Base-by-base conservation (phyloP, 495 filamentous ascomycete species). In the Talaromyces liani region DNA sequence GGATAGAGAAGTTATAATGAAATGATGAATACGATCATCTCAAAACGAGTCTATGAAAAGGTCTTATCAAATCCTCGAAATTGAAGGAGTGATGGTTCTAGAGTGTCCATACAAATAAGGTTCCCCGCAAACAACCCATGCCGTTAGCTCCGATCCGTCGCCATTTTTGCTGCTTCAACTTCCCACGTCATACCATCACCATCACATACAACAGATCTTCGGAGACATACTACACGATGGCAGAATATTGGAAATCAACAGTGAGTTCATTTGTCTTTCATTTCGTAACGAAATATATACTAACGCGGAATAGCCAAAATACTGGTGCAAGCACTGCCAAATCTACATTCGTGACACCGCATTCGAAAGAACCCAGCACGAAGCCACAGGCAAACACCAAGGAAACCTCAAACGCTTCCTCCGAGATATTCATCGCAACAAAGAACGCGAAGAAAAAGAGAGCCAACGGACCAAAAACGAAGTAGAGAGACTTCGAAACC, bases 221-320 rank as follows among this genome's bases (percentile, higher is more conserved):
- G 4, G 27, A 27, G 27, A 39, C 22, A 41, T 41, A 55, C 3
- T 20, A 31, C 29, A 51, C 3, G 53, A 98, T 98, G 94, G 87
- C 94, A 1, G 95, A 97, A 84, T 93, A 97, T 75, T 98, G 94
- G 94, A 98, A 98, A 77, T 98, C 94, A 24, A 94, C 92, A n/a
- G 85, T 85, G 71, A 71, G 83, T 74, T 57, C 36, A 3, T 25
- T 22, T 22, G 3, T 58, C 69, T 53, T 70, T 36, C 10, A 20
- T 53, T 9, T n/a, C 39, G 58, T 65, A 55, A 60, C 20, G 10
- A 49, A 9, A 16, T 36, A 27, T 4, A 36, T 63, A 53, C 71
- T 74, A 63, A 76, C 58, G 53, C 20, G 22, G 31, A 10, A 54
- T 56, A 90, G 80, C 91, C 92, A 10, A 92, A 87, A 73, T 91